Evolutionary conservation across 352 stramenopile species (phyloP), one percentile per base, ranked within the genome.

Genomic region (Phytophthora vignae): DNA sequence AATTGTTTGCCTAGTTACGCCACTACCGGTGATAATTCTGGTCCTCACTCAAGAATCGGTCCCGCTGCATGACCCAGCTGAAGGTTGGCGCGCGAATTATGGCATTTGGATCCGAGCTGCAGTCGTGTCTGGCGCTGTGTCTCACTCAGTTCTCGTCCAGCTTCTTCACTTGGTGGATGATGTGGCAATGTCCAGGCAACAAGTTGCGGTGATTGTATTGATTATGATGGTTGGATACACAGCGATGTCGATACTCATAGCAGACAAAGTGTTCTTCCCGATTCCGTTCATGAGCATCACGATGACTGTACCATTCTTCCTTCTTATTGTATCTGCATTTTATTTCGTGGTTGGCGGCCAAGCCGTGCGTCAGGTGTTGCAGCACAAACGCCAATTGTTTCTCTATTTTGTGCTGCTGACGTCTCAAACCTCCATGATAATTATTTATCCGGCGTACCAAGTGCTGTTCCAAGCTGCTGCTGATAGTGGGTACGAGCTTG

Each of bases 381-480:
- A 17, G 3, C 38, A 71, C 17, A 50, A n/a, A 15, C 17, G 36
- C 0, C 67, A 74, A 29, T 31, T 65, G 2, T 12, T 71, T 12
- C 55, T 40, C 2, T 74, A 67, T 15, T 9, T 58, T 1, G 21
- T 8, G 0, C 64, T 77, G 6, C 21, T 74, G 2, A 8, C 46
- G 0, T 49, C 58, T 1, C 65, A 74, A 29, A 53, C 31, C 1
- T 6, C 59, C 2, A 42, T 77, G 42, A 33, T 25, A 2, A 19
- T 77, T 3, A 54, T 71, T 5, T 77, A 77, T 17, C 66, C 64
- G 10, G 38, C 38, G 2, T 77, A 73, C 55, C 64, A 67, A 8
- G 54, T 65, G 3, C 25, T 69, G 2, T 72, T 76, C n/a, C 22
- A 57, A 7, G 56, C 12, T 36, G 54, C 64, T n/a, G 55, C 38